phyloP scores from a whole-genome alignment of 306 rosid species.

The Senna tora region DNA sequence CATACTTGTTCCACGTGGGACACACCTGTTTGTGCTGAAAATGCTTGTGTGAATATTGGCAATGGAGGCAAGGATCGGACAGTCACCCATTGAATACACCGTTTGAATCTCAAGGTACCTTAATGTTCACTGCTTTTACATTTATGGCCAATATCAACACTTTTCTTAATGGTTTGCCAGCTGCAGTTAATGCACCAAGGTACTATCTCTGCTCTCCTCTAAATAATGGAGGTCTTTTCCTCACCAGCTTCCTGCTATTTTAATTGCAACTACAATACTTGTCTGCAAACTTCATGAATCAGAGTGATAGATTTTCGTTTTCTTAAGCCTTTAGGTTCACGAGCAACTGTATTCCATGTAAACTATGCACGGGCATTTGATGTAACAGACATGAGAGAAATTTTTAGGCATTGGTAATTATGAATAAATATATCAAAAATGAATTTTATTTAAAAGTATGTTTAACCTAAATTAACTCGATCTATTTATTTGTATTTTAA shows the following conservation, averaged over 20 bases:
- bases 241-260: slow-evolving; percentile 13
- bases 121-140: background rate
- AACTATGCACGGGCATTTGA: slow-evolving; percentile 9
- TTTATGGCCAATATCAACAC: slow-evolving; percentile 26
- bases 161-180: slow-evolving; percentile 26
- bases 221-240: slow-evolving; percentile 24
- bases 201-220: slow-evolving; percentile 16
- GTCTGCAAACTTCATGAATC: slow-evolving; percentile 10
- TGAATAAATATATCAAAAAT: no score
- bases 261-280: slow-evolving; percentile 11
- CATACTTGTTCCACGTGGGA: slow-evolving; percentile 21
- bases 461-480: background rate
- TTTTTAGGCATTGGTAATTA: background rate
- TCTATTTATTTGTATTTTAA: background rate
- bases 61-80: slow-evolving; percentile 17
- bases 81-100: background rate
- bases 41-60: slow-evolving; percentile 11
- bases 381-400: slow-evolving; percentile 4
- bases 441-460: no score
- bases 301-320: slow-evolving; percentile 7
- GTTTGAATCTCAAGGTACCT: slow-evolving; percentile 25
- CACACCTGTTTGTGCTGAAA: slow-evolving; percentile 8
- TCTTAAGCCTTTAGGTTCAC: slow-evolving; percentile 1
- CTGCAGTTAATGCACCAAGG: slow-evolving; percentile 27
- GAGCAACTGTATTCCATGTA: background rate